Conservation (phyloP, 2,329 filamentous ascomycete species). For the Sphaerulina vaccinii region DNA sequence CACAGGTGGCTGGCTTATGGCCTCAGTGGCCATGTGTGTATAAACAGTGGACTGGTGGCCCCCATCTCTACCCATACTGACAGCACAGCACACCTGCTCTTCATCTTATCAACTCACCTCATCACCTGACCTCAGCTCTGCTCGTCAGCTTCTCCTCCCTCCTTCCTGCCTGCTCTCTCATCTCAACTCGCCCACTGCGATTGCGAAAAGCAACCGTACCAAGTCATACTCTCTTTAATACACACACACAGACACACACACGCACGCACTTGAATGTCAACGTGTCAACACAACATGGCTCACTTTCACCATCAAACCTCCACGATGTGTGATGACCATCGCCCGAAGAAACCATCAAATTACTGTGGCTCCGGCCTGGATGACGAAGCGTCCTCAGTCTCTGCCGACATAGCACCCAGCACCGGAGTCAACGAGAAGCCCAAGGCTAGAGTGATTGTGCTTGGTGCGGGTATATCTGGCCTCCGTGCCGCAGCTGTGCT, state of each 20-base stretch:
- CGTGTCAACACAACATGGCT: slow-evolving; percentile 27
- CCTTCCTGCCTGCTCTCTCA: too few species aligned
- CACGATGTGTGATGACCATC: slow-evolving; percentile 23
- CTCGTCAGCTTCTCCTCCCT: too few species aligned
- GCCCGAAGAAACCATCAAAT: slow-evolving; percentile 27
- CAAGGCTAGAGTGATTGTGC: slow-evolving; percentile 35
- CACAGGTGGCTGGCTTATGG: too few species aligned
- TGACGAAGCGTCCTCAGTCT: slow-evolving; percentile 25
- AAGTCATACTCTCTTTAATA: not conserved
- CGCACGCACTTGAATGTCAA: slow-evolving; percentile 28
- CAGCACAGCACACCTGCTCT: too few species aligned
- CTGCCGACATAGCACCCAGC: slow-evolving; percentile 18
- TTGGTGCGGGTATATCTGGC: slow-evolving; percentile 41
- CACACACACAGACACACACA: not conserved
- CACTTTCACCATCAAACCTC: slow-evolving; percentile 25
- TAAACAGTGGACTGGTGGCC: too few species aligned
- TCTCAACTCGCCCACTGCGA: too few species aligned
- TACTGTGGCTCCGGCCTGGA: slow-evolving; percentile 30
- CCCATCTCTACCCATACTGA: too few species aligned
- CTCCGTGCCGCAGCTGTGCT: slow-evolving; percentile 39
- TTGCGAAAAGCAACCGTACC: too few species aligned
- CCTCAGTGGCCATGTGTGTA: too few species aligned
- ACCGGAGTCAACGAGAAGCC: slow-evolving; percentile 21
- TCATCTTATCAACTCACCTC: too few species aligned
- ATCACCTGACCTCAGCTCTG: too few species aligned